Evolutionary conservation across 805 yeast species (phyloP).

Genomic region (Hanseniaspora taiwanica): DNA sequence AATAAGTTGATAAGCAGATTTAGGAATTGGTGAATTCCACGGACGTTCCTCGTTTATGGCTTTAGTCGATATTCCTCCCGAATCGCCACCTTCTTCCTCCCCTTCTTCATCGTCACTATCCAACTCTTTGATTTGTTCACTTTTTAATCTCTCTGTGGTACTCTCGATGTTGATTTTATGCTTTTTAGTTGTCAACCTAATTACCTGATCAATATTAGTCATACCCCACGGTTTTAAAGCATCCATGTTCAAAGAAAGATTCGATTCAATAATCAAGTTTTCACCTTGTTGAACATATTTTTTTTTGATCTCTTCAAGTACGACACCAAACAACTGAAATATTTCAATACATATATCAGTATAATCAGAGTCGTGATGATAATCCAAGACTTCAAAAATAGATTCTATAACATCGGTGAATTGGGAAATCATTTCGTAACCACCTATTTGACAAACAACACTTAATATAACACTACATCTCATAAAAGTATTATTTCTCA

Average conservation of each 20-base stretch:
- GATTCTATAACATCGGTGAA: conserved; percentile 63
- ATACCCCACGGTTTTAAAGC: conserved; percentile 50
- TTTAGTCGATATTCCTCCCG: conserved; percentile 4
- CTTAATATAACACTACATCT: conserved; percentile 63
- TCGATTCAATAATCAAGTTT: conserved; percentile 11
- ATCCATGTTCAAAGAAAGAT: conserved; percentile 11
- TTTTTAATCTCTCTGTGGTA: no score
- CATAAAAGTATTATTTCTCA: conserved; percentile 58
- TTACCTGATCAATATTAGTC: conserved; percentile 29
- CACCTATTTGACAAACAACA: conserved; percentile 59
- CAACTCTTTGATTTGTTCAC: conserved; percentile 14
- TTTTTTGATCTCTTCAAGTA: conserved; percentile 35
- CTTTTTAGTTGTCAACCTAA: conserved; percentile 32
- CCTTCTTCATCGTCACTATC: conserved; percentile 11
- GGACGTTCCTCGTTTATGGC: conserved; percentile 19
- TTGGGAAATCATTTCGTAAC: conserved; percentile 47
- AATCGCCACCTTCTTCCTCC: conserved; percentile 6
- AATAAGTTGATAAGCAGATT: conserved; percentile 41
- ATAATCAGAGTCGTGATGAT: conserved; percentile 60
- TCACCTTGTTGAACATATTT: conserved; percentile 15
- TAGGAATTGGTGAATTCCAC: conserved; percentile 63
- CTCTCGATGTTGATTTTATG: no score
- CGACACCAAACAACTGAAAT: conserved; percentile 53
- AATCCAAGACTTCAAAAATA: conserved; percentile 64
- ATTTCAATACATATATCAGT: conserved; percentile 57